These are phyloP conservation scores for Populus hybrid DNA, from an alignment of 441 rosid species.

Conservation along the genomic window DNA sequence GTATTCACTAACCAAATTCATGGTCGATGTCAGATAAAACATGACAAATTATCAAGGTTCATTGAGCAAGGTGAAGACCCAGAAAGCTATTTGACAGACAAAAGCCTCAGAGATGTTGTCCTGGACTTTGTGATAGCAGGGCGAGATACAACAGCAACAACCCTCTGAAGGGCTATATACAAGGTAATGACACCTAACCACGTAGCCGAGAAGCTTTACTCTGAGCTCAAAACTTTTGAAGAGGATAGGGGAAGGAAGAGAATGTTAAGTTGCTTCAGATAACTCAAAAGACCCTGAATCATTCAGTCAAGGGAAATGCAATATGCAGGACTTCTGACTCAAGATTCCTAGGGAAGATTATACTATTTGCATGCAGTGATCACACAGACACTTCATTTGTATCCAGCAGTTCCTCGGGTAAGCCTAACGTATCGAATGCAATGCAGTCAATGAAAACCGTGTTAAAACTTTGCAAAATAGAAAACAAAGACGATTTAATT, in stretches of 20 bases:
- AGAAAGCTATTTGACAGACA: constrained; percentile 64
- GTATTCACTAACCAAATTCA: background rate
- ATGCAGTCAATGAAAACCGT: background rate
- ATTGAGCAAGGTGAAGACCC: constrained; percentile 74
- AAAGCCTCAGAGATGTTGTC: constrained; percentile 83
- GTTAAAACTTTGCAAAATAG: background rate
- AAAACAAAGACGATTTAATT: background rate
- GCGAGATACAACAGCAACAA: constrained; percentile 92
- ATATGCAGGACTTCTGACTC: constrained; percentile 63
- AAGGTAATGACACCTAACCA: constrained; percentile 60
- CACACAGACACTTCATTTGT: constrained; percentile 86
- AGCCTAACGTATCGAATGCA: background rate
- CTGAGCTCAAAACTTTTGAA: constrained; percentile 66
- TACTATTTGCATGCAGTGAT: constrained; percentile 84
- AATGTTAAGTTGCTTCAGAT: constrained; percentile 34
- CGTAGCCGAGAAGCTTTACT: constrained; percentile 67
- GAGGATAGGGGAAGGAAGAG: constrained; percentile 58
- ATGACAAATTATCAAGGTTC: constrained; percentile 80
- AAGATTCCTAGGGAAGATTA: constrained; percentile 71
- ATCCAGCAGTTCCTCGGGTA: constrained; percentile 97
- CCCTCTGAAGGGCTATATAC: constrained; percentile 90
- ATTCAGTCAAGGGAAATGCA: constrained; percentile 50
- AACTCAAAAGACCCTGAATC: constrained; percentile 42
- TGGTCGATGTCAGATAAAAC: constrained; percentile 51
- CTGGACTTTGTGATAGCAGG: constrained; percentile 95